phyloP scores from a whole-genome alignment of 2,329 filamentous ascomycete genomes.

The Ophidiomyces ophidiicola region DNA sequence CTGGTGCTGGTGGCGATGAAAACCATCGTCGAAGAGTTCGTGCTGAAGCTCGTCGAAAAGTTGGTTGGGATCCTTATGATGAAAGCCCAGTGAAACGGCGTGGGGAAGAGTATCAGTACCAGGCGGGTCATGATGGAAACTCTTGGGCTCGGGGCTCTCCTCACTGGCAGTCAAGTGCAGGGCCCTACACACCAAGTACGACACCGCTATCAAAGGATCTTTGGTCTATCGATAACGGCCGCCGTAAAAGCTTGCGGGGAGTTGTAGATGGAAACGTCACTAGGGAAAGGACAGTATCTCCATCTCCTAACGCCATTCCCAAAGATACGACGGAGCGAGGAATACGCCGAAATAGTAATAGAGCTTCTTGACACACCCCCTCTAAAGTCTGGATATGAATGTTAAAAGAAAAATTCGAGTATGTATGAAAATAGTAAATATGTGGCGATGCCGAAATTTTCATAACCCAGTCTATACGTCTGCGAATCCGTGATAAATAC shows the following conservation, averaged over 20 bases:
- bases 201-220: constrained; percentile 3
- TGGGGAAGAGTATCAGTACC: constrained; percentile 53
- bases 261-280: neutral
- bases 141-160: constrained; percentile 7
- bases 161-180: neutral
- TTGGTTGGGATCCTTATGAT: constrained; percentile 61
- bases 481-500: no score
- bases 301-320: constrained; percentile 3
- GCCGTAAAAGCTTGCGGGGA: neutral
- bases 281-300: constrained; percentile 1
- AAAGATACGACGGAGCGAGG: no score
- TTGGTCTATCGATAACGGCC: neutral
- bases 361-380: no score
- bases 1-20: constrained; percentile 51
- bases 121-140: constrained; percentile 17
- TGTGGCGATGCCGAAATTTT: no score
- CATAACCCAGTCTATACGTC: no score
- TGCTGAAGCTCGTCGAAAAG: constrained; percentile 47
- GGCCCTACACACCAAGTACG: neutral
- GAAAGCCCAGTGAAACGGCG: constrained; percentile 55
- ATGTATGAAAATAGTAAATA: no score
- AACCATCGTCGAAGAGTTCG: constrained; percentile 49
- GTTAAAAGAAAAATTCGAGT: no score
- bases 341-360: no score
- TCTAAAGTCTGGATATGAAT: no score